phyloP scores from a whole-genome alignment of 2,329 filamentous ascomycete genomes.

The Pyrenophora teres region DNA sequence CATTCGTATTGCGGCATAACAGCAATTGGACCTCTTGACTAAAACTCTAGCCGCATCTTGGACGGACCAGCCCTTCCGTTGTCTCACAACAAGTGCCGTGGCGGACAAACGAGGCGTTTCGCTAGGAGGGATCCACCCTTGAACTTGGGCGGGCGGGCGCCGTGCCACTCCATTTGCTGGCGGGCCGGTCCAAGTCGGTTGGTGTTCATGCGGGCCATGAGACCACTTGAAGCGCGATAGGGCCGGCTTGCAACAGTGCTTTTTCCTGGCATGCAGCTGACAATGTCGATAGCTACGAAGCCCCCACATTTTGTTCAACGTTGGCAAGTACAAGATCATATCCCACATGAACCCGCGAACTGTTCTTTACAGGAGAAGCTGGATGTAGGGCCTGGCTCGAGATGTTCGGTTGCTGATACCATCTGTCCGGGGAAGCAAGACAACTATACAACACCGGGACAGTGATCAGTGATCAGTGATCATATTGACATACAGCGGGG shows the following conservation, averaged over 20 bases:
- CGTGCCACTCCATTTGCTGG: conserved; percentile 18
- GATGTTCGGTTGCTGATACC: background rate
- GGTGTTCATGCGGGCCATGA: conserved; percentile 24
- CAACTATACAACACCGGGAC: conserved; percentile 10
- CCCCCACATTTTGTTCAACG: background rate
- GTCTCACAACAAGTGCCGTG: conserved; percentile 8
- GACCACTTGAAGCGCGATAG: conserved; percentile 22
- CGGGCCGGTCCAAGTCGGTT: conserved; percentile 25
- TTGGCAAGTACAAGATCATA: background rate
- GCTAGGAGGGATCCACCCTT: conserved; percentile 23
- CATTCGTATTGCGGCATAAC: background rate
- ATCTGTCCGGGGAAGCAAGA: background rate
- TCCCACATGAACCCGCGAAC: background rate
- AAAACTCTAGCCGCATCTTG: conserved; percentile 7
- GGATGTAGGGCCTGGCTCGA: background rate
- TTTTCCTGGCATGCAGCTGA: conserved; percentile 25
- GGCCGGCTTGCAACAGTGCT: conserved; percentile 16
- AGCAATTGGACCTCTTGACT: background rate
- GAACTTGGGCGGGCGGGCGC: conserved; percentile 21
- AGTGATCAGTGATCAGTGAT: conserved; percentile 18
- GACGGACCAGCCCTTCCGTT: conserved; percentile 11
- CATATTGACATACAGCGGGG: conserved; percentile 32
- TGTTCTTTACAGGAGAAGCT: background rate
- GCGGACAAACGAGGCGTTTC: conserved; percentile 21
- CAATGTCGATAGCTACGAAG: conserved; percentile 16